Base-by-base conservation (phyloP, 2,329 filamentous ascomycete species). In the Colletotrichum lentis region DNA sequence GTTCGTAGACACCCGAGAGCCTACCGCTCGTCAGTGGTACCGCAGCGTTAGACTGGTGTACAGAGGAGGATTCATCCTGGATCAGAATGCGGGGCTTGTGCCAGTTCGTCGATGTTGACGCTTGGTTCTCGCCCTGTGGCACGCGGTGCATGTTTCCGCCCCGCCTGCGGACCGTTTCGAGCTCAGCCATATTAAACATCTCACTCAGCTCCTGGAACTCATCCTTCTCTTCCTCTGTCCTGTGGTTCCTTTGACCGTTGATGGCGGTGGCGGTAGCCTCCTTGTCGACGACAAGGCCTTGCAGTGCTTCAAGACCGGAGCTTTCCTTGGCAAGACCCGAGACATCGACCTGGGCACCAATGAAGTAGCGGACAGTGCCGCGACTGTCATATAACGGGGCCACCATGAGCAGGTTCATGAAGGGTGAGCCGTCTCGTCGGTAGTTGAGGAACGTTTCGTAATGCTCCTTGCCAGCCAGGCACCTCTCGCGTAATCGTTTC, bases 371-470 rank as follows among this genome's bases (percentile, higher is more conserved):
- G 1, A 91, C 83, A 0, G 82, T 81, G 2, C 91, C 91, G 20
- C 86, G 84, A 52, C 86, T 90, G 73, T 93, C 91, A 71, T 88
- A 86, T 0, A 93, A 79, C 0, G 90, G 91, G 1, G 90, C 88
- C n/a, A 87, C 85, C 88, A 92, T 91, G 27, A 93, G 81, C 2
- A 94, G 82, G 69, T 93, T 94, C 84, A 93, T 90, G 74, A 93
- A 93, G 0, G 90, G 90, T 0, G 89, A 91, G 0, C 91, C 91
- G 72, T 93, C 91, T n/a, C 90, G 86, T 39, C 90, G 86, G 73
- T 92, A 94, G 76, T 94, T 94, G 44, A 94, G 79, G 63, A 94
- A 88, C 0, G 92, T 87, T 73, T 94, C 92, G 62, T 85, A 91
- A 71, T 90, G 87, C 73, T 94, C 91, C 71, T 86, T 84, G n/a